phyloP scores from a whole-genome alignment of 306 rosid species.

The Astragalus glycyphyllos region DNA sequence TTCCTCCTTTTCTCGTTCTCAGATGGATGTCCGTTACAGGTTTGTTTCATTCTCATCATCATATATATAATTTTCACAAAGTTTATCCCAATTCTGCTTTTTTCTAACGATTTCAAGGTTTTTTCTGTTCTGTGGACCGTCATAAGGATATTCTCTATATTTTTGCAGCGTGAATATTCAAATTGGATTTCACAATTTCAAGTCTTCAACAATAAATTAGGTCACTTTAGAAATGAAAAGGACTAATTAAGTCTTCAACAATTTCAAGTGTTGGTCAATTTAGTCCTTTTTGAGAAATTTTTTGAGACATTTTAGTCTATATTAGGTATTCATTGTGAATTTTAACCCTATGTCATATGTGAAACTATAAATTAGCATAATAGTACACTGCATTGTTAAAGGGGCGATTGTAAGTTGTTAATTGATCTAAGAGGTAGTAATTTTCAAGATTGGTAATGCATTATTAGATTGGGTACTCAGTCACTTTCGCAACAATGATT shows the following conservation, averaged over 20 bases:
- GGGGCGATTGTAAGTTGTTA: background rate
- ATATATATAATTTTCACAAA: too few relatives aligned
- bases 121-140: constrained; percentile 12
- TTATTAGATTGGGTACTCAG: background rate
- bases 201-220: too few relatives aligned
- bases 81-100: background rate
- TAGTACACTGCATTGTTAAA: background rate
- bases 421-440: constrained; percentile 13
- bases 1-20: constrained; percentile 57
- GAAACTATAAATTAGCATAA: background rate
- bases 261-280: too few relatives aligned
- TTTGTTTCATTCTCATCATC: constrained; percentile 19
- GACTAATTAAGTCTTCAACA: too few relatives aligned
- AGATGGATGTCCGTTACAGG: constrained; percentile 88
- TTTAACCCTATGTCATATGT: background rate
- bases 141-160: background rate
- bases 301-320: too few relatives aligned
- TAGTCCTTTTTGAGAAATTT: too few relatives aligned
- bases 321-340: background rate
- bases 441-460: constrained; percentile 15
- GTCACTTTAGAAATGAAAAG: too few relatives aligned
- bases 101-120: background rate
- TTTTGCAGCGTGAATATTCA: too few relatives aligned
- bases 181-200: too few relatives aligned
- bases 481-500: constrained; percentile 11